These are phyloP conservation scores for Yamadazyma kanchanaburiensis DNA, from an alignment of 1,139 yeast species.

Conservation along the genomic window DNA sequence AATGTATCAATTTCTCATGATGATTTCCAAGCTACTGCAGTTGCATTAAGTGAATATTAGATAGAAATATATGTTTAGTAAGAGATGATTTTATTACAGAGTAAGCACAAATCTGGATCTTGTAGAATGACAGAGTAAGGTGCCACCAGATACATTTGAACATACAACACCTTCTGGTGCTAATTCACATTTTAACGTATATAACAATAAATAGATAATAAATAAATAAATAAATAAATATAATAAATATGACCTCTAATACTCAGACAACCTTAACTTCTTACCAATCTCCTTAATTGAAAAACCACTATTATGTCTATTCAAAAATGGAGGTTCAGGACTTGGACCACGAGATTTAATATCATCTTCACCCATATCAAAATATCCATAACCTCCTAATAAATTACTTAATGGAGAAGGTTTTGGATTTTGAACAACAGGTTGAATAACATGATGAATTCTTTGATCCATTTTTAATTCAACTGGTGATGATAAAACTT, in stretches of 20 bases:
- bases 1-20: conserved; percentile 93
- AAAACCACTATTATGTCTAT: conserved; percentile 43
- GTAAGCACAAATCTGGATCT: too few relatives aligned
- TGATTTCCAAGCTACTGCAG: conserved; percentile 96
- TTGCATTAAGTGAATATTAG: conserved; percentile 76
- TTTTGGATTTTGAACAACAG: conserved; percentile 10
- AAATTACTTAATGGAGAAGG: conserved; percentile 39
- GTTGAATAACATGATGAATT: neutral
- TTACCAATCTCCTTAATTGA: conserved; percentile 66
- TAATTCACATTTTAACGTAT: too few relatives aligned
- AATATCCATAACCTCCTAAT: conserved; percentile 79
- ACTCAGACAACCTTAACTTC: conserved; percentile 70
- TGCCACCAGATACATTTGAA: too few relatives aligned
- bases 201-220: too few relatives aligned
- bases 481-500: conserved; percentile 14
- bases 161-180: too few relatives aligned
- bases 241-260: conserved; percentile 23
- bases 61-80: conserved; percentile 1
- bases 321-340: conserved; percentile 62
- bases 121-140: too few relatives aligned
- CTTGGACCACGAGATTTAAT: conserved; percentile 67
- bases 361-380: conserved; percentile 68
- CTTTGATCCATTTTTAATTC: conserved; percentile 9
- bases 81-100: too few relatives aligned
- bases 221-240: conserved; percentile 9